Evolutionary conservation across 805 yeast genomes (phyloP), one percentile per base, ranked within the genome.

Genomic region (Myxozyma neglecta): DNA sequence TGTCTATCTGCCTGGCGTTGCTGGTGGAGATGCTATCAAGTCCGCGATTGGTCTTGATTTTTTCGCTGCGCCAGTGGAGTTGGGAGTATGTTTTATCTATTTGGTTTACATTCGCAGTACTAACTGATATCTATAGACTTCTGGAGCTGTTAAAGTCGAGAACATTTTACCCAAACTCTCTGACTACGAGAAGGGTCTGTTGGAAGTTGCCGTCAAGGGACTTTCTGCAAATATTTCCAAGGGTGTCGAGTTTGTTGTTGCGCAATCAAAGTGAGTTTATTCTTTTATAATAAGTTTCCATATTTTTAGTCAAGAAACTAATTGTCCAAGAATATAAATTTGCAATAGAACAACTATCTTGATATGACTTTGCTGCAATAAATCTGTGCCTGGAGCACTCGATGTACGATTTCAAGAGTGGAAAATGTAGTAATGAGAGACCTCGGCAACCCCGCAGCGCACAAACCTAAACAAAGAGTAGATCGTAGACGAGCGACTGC

Each of bases 41-140:
- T 96, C 90, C 80, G 97, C 97, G 75, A 88, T 93, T 72, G 91
- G 86, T 67, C 86, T 84, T 84, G 93, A 90, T 67, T 94, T 90
- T 89, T 94, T 94, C 83, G 91, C 98, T 57, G 87, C 97, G 69
- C 88, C 86, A 78, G 94, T 94, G 69, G 89, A 96, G 72, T 85
- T 93, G 73, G 98, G 98, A 70, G 88, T 87, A 74, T 83, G 85
- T 68, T 46, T 20, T 9, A 24, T 1, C n/a, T 29, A 16, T 9
- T n/a, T 18, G 34, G 18, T n/a, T 53, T 40, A 29, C 24, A 16
- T 20, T 13, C 18, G 43, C 42, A 8, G 8, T 16, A 40, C 42
- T 52, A 37, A 37, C 46, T 39, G 11, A 3, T 11, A 24, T 16
- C 16, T 42, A 34, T 44, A 62, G 65, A 81, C 82, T 64, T 83